phyloP scores from a whole-genome alignment of 805 yeast species.

The Hermanozyma aechmeae region DNA sequence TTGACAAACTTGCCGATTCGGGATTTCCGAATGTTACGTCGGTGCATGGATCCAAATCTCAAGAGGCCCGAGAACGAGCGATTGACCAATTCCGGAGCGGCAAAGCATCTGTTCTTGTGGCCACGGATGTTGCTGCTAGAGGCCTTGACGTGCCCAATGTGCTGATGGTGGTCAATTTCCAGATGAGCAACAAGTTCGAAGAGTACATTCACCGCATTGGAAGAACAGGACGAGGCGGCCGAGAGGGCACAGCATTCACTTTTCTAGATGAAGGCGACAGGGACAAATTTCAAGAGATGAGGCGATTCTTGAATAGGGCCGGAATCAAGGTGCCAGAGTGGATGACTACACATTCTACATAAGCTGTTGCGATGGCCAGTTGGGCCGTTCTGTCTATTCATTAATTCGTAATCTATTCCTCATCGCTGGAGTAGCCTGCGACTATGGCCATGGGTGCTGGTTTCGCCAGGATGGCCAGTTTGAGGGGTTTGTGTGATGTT shows the following conservation, averaged over 20 bases:
- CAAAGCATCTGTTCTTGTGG: slow-evolving; percentile 57
- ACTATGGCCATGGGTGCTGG: too few species aligned
- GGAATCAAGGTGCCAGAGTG: slow-evolving; percentile 21
- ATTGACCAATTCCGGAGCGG: slow-evolving; percentile 50
- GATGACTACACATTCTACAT: too few species aligned
- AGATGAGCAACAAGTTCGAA: slow-evolving; percentile 70
- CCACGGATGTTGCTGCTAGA: slow-evolving; percentile 94
- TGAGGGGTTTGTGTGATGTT: too few species aligned
- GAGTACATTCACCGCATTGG: slow-evolving; percentile 91
- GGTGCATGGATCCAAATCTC: slow-evolving; percentile 83
- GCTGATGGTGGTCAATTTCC: slow-evolving; percentile 76
- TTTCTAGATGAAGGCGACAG: slow-evolving; percentile 54
- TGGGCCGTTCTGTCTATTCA: too few species aligned
- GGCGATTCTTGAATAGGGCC: slow-evolving; percentile 35
- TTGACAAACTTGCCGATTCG: slow-evolving; percentile 34
- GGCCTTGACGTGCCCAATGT: slow-evolving; percentile 91
- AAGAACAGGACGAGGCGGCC: slow-evolving; percentile 94
- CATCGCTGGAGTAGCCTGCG: slow-evolving; percentile 23
- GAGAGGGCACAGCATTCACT: slow-evolving; percentile 65
- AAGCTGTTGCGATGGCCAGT: too few species aligned
- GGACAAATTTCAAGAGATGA: slow-evolving; percentile 41
- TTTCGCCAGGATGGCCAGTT: too few species aligned
- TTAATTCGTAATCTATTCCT: too few species aligned
- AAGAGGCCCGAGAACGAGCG: slow-evolving; percentile 77
- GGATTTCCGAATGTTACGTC: slow-evolving; percentile 41